These are phyloP conservation scores for Biscogniauxia marginata DNA, from an alignment of 2,329 filamentous ascomycete genomes.

Conservation along the genomic window DNA sequence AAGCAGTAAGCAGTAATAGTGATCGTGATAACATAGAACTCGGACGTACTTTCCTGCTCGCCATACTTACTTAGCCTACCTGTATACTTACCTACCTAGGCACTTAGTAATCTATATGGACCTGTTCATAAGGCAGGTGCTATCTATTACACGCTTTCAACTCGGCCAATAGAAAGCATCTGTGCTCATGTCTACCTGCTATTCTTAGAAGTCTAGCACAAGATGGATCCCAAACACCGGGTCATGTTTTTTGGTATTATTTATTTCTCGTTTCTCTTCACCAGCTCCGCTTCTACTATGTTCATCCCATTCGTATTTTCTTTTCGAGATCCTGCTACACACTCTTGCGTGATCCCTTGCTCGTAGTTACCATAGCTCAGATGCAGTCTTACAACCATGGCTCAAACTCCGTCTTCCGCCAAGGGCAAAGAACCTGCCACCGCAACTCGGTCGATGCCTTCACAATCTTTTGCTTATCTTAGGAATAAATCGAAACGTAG, in stretches of 20 bases:
- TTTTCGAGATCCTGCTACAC: constrained; percentile 9
- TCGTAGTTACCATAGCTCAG: constrained; percentile 4
- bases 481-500: constrained; percentile 11
- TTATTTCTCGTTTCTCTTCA: background rate
- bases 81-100: background rate
- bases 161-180: background rate
- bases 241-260: background rate
- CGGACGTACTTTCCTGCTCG: too few species aligned
- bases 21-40: too few species aligned
- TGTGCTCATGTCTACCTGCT: background rate
- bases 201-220: background rate
- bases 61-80: too few species aligned
- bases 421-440: constrained; percentile 25
- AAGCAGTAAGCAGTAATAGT: too few species aligned
- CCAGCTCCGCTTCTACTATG: constrained; percentile 1
- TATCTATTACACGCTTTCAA: background rate
- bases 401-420: constrained; percentile 17
- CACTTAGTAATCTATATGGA: too few species aligned
- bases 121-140: background rate
- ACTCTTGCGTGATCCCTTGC: background rate
- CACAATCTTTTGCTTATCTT: constrained; percentile 8
- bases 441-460: constrained; percentile 12
- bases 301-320: background rate
- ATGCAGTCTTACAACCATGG: constrained; percentile 34
- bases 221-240: background rate